A percentile compares a stretch with the other conserved stretches of the same genome.
These are phyloP conservation scores for Coniochaeta sp. DNA, from an alignment of 2,329 filamentous ascomycete genomes.

Conservation along the genomic window DNA sequence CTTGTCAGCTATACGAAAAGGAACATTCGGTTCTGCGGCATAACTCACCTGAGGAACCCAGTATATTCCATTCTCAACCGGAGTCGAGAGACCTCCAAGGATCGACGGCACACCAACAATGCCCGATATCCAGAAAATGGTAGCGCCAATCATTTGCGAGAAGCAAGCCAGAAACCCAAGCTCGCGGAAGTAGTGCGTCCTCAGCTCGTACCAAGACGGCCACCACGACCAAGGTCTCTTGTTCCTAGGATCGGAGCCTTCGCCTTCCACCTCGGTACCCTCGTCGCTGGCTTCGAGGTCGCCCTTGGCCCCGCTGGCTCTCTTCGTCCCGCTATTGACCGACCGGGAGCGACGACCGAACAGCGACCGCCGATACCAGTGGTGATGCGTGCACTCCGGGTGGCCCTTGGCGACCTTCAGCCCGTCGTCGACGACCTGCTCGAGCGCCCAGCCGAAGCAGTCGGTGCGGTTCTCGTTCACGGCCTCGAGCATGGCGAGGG, in stretches of 20 bases:
- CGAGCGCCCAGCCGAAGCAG: slow-evolving; percentile 64
- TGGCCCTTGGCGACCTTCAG: neutral
- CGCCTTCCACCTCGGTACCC: neutral
- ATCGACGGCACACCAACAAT: slow-evolving; percentile 54
- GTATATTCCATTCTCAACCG: slow-evolving; percentile 45
- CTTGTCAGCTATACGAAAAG: neutral
- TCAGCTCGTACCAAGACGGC: slow-evolving; percentile 48
- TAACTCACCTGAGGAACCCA: slow-evolving; percentile 49
- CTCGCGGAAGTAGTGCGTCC: slow-evolving; percentile 52
- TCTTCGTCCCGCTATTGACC: neutral
- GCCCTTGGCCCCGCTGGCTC: neutral
- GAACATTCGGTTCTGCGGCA: slow-evolving; percentile 32
- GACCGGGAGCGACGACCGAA: neutral
- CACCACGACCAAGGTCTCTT: slow-evolving; percentile 48
- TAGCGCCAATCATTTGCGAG: slow-evolving; percentile 49
- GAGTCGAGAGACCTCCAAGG: slow-evolving; percentile 35
- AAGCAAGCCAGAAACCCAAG: slow-evolving; percentile 56
- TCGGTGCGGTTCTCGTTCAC: slow-evolving; percentile 58
- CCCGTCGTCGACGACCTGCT: slow-evolving; percentile 33
- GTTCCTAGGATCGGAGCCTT: neutral
- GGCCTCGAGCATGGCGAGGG: slow-evolving; percentile 59
- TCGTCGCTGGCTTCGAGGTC: neutral
- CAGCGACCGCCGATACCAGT: slow-evolving; percentile 6
- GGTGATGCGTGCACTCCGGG: slow-evolving; percentile 13
- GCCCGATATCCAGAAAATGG: slow-evolving; percentile 57